Evolutionary conservation across 768 basidiomycete species (phyloP).

Genomic region (Boletellus sp.): DNA sequence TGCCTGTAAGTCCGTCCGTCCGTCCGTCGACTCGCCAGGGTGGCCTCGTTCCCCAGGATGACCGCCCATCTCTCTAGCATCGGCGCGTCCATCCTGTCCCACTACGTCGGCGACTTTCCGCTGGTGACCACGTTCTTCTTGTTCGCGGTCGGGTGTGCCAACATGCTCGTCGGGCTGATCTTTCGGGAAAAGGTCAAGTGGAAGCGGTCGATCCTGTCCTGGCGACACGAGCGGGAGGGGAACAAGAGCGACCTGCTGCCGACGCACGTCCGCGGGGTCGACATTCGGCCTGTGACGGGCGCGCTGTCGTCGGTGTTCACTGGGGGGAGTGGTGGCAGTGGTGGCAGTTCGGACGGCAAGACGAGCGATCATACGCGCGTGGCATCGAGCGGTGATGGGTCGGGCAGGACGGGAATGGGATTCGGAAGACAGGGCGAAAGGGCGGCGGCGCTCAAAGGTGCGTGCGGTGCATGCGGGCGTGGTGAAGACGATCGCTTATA

Average conservation of each 20-base stretch:
- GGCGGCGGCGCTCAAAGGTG: constrained; percentile 63
- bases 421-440: constrained; percentile 84
- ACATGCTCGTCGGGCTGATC: constrained; percentile 77
- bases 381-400: constrained; percentile 15
- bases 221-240: constrained; percentile 53
- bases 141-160: constrained; percentile 78
- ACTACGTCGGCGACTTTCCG: constrained; percentile 78
- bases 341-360: too few species aligned
- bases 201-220: constrained; percentile 63
- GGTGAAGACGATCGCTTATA: neutral
- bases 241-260: constrained; percentile 56
- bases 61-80: too few species aligned
- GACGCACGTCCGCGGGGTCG: constrained; percentile 28
- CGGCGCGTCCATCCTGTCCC: constrained; percentile 67
- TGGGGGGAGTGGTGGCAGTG: neutral
- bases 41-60: too few species aligned
- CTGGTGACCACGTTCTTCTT: constrained; percentile 85
- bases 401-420: constrained; percentile 51
- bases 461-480: neutral
- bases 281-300: constrained; percentile 16
- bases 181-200: constrained; percentile 67
- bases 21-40: too few species aligned
- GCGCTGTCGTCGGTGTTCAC: constrained; percentile 10
- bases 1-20: constrained; percentile 57
- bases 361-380: neutral